Evolutionary conservation across 495 filamentous ascomycete genomes (phyloP), one percentile per base, ranked within the genome.

Genomic region (Penicillium cosmopolitanum): DNA sequence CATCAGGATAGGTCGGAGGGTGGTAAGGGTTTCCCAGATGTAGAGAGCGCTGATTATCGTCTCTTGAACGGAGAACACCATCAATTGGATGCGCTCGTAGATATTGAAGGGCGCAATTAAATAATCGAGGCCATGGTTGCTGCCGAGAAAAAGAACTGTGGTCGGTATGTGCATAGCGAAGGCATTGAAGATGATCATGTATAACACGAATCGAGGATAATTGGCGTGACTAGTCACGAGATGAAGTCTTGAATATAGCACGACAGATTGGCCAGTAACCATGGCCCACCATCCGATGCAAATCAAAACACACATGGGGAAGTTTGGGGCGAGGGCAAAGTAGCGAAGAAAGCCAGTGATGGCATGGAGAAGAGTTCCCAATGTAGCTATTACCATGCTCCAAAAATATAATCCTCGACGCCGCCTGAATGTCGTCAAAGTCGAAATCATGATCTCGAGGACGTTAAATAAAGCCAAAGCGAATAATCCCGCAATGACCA

Each of bases 21-120:
- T 68, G 2, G 53, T 69, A 5, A 64, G 25, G 3, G 77, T 70
- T 51, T 76, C 76, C 65, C 65, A 77, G 53, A 84, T 72, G 61
- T 84, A 87, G 2, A 84, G 51, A 0, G 64, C 74, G 8, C 74
- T 78, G 57, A 87, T 69, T n/a, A 80, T 57, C 21, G 73, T 56
- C 57, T 85, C 84, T 18, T 82, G 77, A 6, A 77, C 9, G 42
- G 69, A 72, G 51, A 81, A 79, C 4, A 65, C 72, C 1, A 69
- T 65, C 36, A 84, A 65, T 47, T 78, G 74, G 8, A 74, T 56
- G 13, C 71, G 71, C 48, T 83, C 81, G 53, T 73, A 74, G 34
- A 82, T 67, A 10, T 68, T 65, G 59, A 75, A 80, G 1, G 73
- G 64, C 2, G 48, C 40, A 10, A 72, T 50, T 47, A 68, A 61